phyloP scores from a whole-genome alignment of 768 basidiomycete genomes.

The Suillus cothurnatus region DNA sequence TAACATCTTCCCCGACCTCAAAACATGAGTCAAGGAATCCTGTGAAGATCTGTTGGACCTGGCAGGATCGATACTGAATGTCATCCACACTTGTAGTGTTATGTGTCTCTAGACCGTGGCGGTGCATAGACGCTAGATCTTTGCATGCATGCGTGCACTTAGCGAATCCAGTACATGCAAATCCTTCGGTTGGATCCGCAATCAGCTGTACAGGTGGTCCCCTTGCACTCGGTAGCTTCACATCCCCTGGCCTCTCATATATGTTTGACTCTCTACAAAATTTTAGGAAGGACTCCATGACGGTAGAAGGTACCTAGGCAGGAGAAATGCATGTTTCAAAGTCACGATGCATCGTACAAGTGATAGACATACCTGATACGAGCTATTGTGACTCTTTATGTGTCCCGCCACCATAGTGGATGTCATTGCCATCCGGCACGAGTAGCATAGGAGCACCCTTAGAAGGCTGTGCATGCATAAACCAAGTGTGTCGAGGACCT shows the following conservation, averaged over 20 bases:
- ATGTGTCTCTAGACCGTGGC: neutral
- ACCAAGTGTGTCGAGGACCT: too few species aligned
- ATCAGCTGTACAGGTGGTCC: neutral
- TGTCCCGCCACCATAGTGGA: too few species aligned
- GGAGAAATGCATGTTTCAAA: rapidly evolving
- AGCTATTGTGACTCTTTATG: too few species aligned
- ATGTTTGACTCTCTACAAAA: neutral
- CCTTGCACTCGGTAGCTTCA: neutral
- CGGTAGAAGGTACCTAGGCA: neutral
- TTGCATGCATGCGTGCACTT: neutral
- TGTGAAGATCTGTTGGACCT: neutral
- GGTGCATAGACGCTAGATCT: neutral
- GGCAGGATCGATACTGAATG: neutral
- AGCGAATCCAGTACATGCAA: neutral
- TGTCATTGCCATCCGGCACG: too few species aligned
- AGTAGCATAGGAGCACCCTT: too few species aligned
- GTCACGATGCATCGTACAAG: rapidly evolving
- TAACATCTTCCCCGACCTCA: rapidly evolving
- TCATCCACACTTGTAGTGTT: rapidly evolving
- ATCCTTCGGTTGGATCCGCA: neutral
- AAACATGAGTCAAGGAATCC: neutral
- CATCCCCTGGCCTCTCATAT: neutral
- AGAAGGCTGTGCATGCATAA: too few species aligned
- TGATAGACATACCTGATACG: neutral
- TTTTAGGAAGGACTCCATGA: rapidly evolving